Base-by-base conservation (phyloP, 805 yeast species). In the Yamadazyma insecticola region DNA sequence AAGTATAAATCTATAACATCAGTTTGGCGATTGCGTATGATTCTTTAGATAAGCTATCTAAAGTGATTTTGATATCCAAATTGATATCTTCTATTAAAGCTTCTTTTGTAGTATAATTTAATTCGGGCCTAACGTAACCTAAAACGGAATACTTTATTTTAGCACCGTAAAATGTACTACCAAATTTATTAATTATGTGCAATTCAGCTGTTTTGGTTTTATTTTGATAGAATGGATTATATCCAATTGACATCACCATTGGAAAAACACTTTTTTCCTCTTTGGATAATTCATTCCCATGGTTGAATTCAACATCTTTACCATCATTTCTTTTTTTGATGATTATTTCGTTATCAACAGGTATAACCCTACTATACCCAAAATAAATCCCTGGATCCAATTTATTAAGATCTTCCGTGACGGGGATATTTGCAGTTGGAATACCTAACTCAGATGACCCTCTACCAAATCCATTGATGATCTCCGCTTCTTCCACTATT, bases 161-260 rank as follows among this genome's bases (percentile, higher is more conserved):
- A 7, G 95, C 90, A 4, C 98, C 98, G 48, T 92, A 92, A 53
- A 92, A 92, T 40, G 73, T 67, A 8, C 62, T 48, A 0, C 50
- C 41, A 48, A 88, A 92, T 25, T 78, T 60, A 58, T 87, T 94
- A 33, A 92, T 67, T 4, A 92, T 72, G 55, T 92, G 96, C 14
- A 92, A 65, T 48, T 92, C 95, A 3, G 92, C 94, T 0, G 95
- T 79, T 57, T 85, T 86, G 45, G 73, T 72, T 29, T 74, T 67
- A 56, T 92, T 89, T 16, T 78, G 73, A 60, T 77, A 92, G 53
- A 81, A 90, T 22, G 98, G 97, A 51, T 92, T 92, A 84, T 88
- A 86, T 1, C 99, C 99, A 13, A 92, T 70, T 6, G 96, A 85
- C 85, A 90, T 81, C 6, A 92, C 98, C 80, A 88, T 87, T 1